Evolutionary conservation across 176 grass and related monocot species (phyloP), one percentile per base, ranked within the genome.

Genomic region (Oryza longistaminata): DNA sequence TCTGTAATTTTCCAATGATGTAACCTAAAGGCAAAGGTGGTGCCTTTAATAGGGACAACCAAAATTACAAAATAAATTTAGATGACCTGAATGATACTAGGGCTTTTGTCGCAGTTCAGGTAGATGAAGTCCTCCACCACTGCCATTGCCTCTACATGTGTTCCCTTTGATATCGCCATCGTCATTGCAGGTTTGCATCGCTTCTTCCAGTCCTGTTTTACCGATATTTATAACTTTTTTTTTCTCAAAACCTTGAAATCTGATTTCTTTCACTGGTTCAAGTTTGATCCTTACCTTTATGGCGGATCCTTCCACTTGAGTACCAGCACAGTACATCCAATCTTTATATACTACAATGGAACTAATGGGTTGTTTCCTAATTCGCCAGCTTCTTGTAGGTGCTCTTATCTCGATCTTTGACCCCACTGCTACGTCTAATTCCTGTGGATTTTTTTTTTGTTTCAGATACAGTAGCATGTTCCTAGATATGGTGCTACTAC

Each of bases 41-140:
- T 50, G 26, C 24, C 10, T 75, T 43, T 35, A 48, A 37, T 11
- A 83, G 65, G 17, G n/a, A 31, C 75, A 76, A 12, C 29, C 33
- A 31, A n/a, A 37, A 50, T 65, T 16, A 3, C 34, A 5, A 75
- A 43, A 55, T 3, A 58, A 50, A 78, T 25, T 53, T 21, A 52
- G 17, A 26, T 81, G 48, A 99, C 96, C 96, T 99, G 90, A 74
- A 99, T 90, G 86, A 85, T 79, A 75, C 68, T 94, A 81, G 88
- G 85, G 29, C 76, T 91, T 84, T 88, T 92, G 58, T 81, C 93
- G 86, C 91, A 94, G 77, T 79, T 96, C 86, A 99, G 88, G 83
- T 99, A 99, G 70, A 99, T 92, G 82, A 99, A 99, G 65, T 99
- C 93, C 87, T 99, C 91, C 13, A 99, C 91, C 29, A 96, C 88